Base-by-base conservation (phyloP, 331 rosid species). In the Dryas integrifolia region DNA sequence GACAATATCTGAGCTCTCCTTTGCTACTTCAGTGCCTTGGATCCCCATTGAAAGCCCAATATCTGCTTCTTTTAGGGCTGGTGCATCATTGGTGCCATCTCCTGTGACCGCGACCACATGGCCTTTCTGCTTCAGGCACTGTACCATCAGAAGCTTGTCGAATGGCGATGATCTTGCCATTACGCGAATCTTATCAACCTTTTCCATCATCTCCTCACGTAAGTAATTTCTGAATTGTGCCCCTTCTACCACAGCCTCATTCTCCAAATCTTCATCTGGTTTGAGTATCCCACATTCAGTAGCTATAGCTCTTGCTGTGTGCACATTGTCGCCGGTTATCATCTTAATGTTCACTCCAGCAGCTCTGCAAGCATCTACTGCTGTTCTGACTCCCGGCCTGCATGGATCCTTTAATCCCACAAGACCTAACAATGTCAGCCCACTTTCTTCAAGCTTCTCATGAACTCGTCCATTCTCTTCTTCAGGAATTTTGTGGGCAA, bases 11-110 rank as follows among this genome's bases (percentile, higher is more conserved):
- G 87, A 83, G 76, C 85, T 83, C 65, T 83, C 85, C 68, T 83
- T 83, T n/a, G 87, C 87, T 30, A 77, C 87, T 80, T 83, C 85
- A 1, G 85, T 83, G 49, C 87, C 87, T 35, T 83, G 87, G 55
- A 80, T 83, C 14, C 86, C 84, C 84, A 83, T 83, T 1, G 87
- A 73, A 66, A 83, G 82, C 38, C 87, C 87, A 70, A 83, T 80
- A 50, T 83, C 82, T 0, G 87, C 87, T 69, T 80, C 85, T 38
- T 77, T 78, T 12, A 82, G 46, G 47, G 86, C 86, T 0, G 86
- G 83, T 15, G 86, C 83, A 49, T 82, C 86, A 9, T 83, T 80
- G 9, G 87, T 83, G 18, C 87, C 87, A 59, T 83, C 87, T 6
- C 87, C 82, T 0, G 82, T 83, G 66, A 83, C 87, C 26, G 85